Conservation (phyloP, 495 filamentous ascomycete genomes). For the Cenococcum geophilum region DNA sequence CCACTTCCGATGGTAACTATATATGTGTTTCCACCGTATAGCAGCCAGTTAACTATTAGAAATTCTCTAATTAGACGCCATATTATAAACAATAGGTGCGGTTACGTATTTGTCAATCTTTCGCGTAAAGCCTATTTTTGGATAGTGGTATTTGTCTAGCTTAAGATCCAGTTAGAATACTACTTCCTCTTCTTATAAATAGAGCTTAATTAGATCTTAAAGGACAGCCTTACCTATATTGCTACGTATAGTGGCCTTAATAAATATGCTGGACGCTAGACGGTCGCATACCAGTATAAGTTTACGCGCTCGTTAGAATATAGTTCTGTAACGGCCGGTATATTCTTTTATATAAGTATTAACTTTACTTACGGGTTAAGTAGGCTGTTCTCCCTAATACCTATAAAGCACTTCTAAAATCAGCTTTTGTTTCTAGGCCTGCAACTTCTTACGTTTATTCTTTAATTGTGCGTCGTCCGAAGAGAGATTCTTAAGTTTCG, state of each 20-base stretch:
- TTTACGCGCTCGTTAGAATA: conserved; percentile 16
- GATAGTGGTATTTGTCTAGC: conserved; percentile 6
- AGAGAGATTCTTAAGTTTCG: conserved; percentile 23
- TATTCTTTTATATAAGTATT: no score
- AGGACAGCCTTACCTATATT: conserved; percentile 14
- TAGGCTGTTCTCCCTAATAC: no score
- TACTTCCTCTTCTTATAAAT: no score
- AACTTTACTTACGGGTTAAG: no score
- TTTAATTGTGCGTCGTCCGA: conserved; percentile 19
- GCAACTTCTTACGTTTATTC: conserved; percentile 22
- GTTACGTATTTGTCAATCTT: not conserved
- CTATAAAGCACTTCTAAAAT: conserved; percentile 24
- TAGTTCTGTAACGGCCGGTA: conserved; percentile 19
- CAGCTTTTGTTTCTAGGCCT: conserved; percentile 26
- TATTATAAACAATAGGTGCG: not conserved
- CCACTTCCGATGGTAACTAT: conserved; percentile 6
- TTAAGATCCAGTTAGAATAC: conserved; percentile 2
- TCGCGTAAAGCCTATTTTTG: no score
- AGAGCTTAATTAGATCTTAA: no score
- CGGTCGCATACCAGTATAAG: conserved; percentile 26
- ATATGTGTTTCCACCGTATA: conserved; percentile 5
- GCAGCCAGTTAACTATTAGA: not conserved
- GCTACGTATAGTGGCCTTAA: conserved; percentile 14
- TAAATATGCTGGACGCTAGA: conserved; percentile 30
- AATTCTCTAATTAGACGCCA: conserved; percentile 3